Conservation (phyloP, 257 asterid species). For the Solanum lignicaule region DNA sequence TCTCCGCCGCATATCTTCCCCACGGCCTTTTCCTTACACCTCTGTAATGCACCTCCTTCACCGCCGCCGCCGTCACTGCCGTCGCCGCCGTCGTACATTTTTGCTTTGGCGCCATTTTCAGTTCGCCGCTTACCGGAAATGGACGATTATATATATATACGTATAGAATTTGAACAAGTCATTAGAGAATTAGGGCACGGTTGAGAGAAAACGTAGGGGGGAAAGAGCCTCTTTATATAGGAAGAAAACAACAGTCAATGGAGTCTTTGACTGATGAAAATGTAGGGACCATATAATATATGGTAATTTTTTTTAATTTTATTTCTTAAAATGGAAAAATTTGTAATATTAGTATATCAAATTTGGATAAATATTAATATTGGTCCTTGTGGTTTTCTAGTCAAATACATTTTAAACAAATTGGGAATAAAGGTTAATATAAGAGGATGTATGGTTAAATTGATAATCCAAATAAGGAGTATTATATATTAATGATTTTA, state of each 20-base stretch:
- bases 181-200: background rate
- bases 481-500: too few relatives aligned
- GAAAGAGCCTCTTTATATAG: background rate
- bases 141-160: background rate
- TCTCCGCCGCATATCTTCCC: constrained; percentile 10
- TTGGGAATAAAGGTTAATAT: background rate
- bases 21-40: constrained; percentile 11
- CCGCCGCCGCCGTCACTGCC: background rate
- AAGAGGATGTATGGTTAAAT: too few relatives aligned
- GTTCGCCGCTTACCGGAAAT: background rate
- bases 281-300: background rate
- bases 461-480: too few relatives aligned
- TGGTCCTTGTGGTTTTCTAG: background rate
- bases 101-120: background rate
- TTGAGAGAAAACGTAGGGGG: background rate
- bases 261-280: background rate
- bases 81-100: background rate
- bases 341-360: background rate
- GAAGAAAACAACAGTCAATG: background rate
- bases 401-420: background rate
- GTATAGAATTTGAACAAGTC: background rate
- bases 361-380: background rate
- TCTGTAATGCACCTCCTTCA: background rate
- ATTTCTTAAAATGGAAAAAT: background rate
- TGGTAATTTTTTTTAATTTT: background rate